phyloP scores from a whole-genome alignment of 2,329 filamentous ascomycete species.

The Cordyceps javanica region DNA sequence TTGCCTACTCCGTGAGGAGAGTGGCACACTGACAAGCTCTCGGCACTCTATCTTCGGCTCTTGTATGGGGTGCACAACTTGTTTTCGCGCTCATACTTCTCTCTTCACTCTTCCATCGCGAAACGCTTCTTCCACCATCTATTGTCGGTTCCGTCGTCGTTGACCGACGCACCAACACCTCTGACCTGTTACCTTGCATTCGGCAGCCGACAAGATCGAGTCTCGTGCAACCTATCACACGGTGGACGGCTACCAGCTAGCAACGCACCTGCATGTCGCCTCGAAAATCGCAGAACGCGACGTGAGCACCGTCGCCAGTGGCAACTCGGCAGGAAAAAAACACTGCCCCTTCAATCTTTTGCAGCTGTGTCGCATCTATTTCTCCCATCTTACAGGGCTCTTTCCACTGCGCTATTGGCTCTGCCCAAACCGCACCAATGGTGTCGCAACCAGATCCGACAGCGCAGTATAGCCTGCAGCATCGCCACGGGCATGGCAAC shows the following conservation, averaged over 20 bases:
- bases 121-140: neutral
- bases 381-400: neutral
- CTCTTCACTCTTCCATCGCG: neutral
- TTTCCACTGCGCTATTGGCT: neutral
- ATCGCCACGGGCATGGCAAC: conserved; percentile 40
- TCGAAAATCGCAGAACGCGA: neutral
- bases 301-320: conserved; percentile 3
- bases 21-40: neutral
- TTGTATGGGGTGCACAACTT: neutral
- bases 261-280: conserved; percentile 1
- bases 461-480: conserved; percentile 12
- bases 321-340: neutral
- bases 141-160: neutral
- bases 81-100: neutral
- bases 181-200: neutral
- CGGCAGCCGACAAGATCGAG: neutral
- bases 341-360: neutral
- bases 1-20: neutral
- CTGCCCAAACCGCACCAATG: conserved; percentile 33
- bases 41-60: conserved; percentile 1
- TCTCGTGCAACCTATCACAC: conserved; percentile 8
- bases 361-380: neutral
- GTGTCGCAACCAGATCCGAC: conserved; percentile 54
- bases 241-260: neutral
- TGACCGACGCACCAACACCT: neutral